phyloP scores from a whole-genome alignment of 2,329 filamentous ascomycete species.

The Trichoderma aggressivum region DNA sequence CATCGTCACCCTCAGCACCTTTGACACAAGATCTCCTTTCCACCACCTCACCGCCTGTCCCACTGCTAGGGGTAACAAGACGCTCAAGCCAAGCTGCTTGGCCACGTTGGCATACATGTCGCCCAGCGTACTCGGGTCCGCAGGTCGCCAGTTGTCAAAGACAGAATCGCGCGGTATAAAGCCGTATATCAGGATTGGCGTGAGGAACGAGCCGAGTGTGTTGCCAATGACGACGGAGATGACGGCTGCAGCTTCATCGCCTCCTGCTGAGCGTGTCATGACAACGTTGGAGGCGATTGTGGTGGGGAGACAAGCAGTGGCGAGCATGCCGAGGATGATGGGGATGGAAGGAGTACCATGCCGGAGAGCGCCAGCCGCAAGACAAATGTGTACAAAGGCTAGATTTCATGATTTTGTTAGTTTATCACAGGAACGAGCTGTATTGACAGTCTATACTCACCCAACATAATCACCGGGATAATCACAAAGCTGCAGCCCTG shows the following conservation, averaged over 20 bases:
- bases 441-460: slow-evolving; percentile 28
- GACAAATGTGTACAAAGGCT: slow-evolving; percentile 47
- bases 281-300: slow-evolving; percentile 72
- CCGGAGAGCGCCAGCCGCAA: slow-evolving; percentile 45
- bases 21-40: slow-evolving; percentile 50
- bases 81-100: slow-evolving; percentile 64
- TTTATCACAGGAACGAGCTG: not conserved
- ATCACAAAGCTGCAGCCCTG: slow-evolving; percentile 66
- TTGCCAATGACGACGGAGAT: slow-evolving; percentile 71
- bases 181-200: slow-evolving; percentile 60
- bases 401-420: not conserved
- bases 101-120: slow-evolving; percentile 65
- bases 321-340: slow-evolving; percentile 64
- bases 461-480: slow-evolving; percentile 61
- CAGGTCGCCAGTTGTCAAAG: slow-evolving; percentile 56
- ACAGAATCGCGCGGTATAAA: slow-evolving; percentile 52
- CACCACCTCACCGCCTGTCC: slow-evolving; percentile 58
- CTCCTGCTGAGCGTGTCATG: slow-evolving; percentile 67
- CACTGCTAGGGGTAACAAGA: slow-evolving; percentile 60
- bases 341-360: slow-evolving; percentile 59
- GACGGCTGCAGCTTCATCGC: slow-evolving; percentile 62
- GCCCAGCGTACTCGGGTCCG: slow-evolving; percentile 50
- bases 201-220: slow-evolving; percentile 64
- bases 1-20: slow-evolving; percentile 52
- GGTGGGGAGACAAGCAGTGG: slow-evolving; percentile 65